Conservation (phyloP, 495 filamentous ascomycete genomes). For the Friedmanniomyces endolithicus region DNA sequence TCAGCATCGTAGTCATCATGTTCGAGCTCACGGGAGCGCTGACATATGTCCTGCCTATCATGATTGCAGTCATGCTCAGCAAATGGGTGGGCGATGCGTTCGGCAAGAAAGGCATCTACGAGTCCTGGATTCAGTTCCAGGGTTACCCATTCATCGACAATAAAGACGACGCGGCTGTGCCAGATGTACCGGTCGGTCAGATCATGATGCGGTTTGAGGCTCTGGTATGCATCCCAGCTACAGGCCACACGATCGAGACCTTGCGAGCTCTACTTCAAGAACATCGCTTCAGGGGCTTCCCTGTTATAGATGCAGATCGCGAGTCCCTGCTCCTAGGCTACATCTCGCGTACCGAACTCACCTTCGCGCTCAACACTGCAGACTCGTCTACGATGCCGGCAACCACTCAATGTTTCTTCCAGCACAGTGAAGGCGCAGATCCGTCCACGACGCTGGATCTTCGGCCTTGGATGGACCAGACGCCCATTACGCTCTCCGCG, state of each 20-base stretch:
- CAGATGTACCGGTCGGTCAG: constrained; percentile 69
- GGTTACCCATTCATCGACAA: constrained; percentile 95
- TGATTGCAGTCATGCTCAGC: constrained; percentile 97
- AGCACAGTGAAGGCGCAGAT: constrained; percentile 69
- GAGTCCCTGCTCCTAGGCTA: constrained; percentile 75
- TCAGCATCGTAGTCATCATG: constrained; percentile 97
- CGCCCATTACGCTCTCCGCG: constrained; percentile 76
- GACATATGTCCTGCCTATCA: constrained; percentile 94
- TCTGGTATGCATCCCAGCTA: constrained; percentile 72
- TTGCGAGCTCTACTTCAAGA: constrained; percentile 55
- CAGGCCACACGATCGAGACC: constrained; percentile 70
- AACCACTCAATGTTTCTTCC: constrained; percentile 75
- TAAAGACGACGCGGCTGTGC: constrained; percentile 64
- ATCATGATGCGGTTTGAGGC: constrained; percentile 93
- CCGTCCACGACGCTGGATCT: constrained; percentile 70
- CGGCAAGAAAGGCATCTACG: constrained; percentile 88
- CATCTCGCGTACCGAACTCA: constrained; percentile 83
- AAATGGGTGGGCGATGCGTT: constrained; percentile 99
- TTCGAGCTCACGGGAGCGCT: constrained; percentile 94
- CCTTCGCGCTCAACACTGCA: constrained; percentile 58
- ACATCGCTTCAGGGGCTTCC: constrained; percentile 82
- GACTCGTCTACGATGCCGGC: constrained; percentile 47
- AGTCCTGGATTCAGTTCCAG: constrained; percentile 92
- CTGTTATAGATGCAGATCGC: constrained; percentile 65
- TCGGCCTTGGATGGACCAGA: constrained; percentile 96